phyloP scores from a whole-genome alignment of 2,329 filamentous ascomycete genomes.

The Fusarium sp. region DNA sequence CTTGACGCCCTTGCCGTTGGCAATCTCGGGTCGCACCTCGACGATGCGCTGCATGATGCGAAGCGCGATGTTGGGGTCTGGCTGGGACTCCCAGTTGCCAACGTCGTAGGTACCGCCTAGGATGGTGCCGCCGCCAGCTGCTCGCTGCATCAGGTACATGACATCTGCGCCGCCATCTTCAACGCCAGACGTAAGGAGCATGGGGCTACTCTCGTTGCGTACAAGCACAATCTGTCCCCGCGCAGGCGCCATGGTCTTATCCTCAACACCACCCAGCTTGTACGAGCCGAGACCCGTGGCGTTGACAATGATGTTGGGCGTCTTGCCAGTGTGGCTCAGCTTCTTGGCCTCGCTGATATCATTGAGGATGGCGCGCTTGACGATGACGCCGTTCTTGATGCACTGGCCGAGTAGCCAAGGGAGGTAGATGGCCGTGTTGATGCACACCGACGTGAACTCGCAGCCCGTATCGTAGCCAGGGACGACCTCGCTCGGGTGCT shows the following conservation, averaged over 20 bases:
- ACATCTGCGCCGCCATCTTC: slow-evolving; percentile 79
- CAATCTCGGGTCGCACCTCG: slow-evolving; percentile 71
- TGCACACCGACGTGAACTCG: slow-evolving; percentile 86
- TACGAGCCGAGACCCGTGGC: slow-evolving; percentile 82
- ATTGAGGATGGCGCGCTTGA: slow-evolving; percentile 71
- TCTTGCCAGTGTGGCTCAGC: slow-evolving; percentile 61
- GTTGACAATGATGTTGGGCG: slow-evolving; percentile 81
- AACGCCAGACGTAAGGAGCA: slow-evolving; percentile 76
- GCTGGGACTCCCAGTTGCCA: slow-evolving; percentile 80
- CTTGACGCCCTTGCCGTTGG: slow-evolving; percentile 74
- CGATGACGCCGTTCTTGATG: slow-evolving; percentile 74
- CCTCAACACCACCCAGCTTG: slow-evolving; percentile 83
- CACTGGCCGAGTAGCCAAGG: slow-evolving; percentile 87
- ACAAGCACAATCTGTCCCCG: slow-evolving; percentile 88
- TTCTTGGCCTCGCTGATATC: slow-evolving; percentile 77
- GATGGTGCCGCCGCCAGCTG: slow-evolving; percentile 82
- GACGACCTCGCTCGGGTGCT: slow-evolving; percentile 69
- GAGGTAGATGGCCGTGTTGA: slow-evolving; percentile 90
- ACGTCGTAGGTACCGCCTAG: slow-evolving; percentile 88
- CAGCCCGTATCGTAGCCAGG: slow-evolving; percentile 76
- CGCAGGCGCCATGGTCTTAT: slow-evolving; percentile 76
- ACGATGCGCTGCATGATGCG: slow-evolving; percentile 87
- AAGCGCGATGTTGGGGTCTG: slow-evolving; percentile 81
- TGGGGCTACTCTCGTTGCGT: slow-evolving; percentile 77
- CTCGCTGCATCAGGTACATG: slow-evolving; percentile 85